Conservation (phyloP, 257 asterid genomes). For the Gentiana dahurica region DNA sequence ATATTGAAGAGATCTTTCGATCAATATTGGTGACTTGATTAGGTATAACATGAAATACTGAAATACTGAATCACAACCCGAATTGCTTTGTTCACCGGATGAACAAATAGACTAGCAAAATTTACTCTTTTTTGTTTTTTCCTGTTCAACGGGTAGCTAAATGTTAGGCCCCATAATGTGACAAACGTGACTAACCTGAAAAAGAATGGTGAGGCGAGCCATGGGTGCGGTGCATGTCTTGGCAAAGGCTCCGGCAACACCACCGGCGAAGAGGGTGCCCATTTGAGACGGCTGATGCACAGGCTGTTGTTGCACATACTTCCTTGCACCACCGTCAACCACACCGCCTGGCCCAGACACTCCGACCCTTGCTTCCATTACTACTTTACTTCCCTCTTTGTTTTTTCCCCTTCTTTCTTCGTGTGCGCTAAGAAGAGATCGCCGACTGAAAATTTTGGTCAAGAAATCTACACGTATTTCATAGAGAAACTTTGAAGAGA, state of each 20-base stretch:
- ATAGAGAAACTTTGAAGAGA: neutral
- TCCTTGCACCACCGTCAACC: slow-evolving; percentile 71
- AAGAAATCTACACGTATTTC: neutral
- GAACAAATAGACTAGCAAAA: no score
- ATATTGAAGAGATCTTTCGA: no score
- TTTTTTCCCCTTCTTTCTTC: no score
- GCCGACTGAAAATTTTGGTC: neutral
- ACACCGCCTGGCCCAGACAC: slow-evolving; percentile 30
- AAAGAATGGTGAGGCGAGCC: slow-evolving; percentile 86
- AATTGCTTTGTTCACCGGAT: no score
- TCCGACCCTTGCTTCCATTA: slow-evolving; percentile 83
- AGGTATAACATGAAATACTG: no score
- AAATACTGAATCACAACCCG: no score
- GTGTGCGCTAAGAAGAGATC: neutral
- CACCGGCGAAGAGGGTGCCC: slow-evolving; percentile 88
- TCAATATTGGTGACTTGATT: no score
- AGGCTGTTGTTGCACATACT: slow-evolving; percentile 38
- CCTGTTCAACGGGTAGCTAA: no score
- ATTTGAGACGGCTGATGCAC: slow-evolving; percentile 40
- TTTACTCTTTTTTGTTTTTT: no score
- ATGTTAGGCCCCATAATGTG: no score
- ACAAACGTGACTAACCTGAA: slow-evolving; percentile 40
- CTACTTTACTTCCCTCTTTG: neutral
- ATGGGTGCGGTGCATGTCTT: slow-evolving; percentile 95
- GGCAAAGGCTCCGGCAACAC: slow-evolving; percentile 93